Base-by-base conservation (phyloP, 352 stramenopile genomes). In the Phytophthora hibernalis region DNA sequence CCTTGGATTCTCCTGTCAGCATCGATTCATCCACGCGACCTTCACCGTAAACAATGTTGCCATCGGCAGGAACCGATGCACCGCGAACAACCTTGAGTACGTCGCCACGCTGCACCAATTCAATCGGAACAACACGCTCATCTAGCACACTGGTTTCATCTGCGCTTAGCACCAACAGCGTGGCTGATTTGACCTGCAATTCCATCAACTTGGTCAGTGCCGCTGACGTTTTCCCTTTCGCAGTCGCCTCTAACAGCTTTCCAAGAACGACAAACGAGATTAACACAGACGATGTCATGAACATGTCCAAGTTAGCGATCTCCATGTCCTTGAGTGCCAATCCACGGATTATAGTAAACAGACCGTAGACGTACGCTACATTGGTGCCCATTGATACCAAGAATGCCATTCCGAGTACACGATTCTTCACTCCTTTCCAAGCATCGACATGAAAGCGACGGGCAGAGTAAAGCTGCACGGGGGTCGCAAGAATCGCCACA, bases 221-320 rank as follows among this genome's bases (percentile, higher is more conserved):
- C 35, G 97, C 84, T 4, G 85, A 97, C 12, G 97, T 99, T 54
- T 93, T 91, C 6, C 84, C 89, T 70, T 98, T 97, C 0, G 95
- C 95, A 59, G 92, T 89, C 0, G 86, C 79, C 65, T 98, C 95
- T 31, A 99, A 74, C 54, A 91, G 98, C 74, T 99, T 99, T 38
- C 98, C 98, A 1, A 99, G 61, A 10, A 99, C 70, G 22, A 99
- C 97, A 68, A 99, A 99, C 26, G 94, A 87, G 49, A 99, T 94
- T 18, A 99, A 82, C 66, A 99, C 95, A 2, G 96, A 87, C 15
- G 93, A 96, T 3, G 97, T 99, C 83, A 99, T 98, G 73, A 99
- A 99, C 76, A 98, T 96, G 70, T 96, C 83, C n/a, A 81, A 60
- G 26, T 74, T 80, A 13, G 74, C 55, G 9, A 95, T 72, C 28